phyloP scores from a whole-genome alignment of 2,329 filamentous ascomycete species.

The Neospermospora avenae region DNA sequence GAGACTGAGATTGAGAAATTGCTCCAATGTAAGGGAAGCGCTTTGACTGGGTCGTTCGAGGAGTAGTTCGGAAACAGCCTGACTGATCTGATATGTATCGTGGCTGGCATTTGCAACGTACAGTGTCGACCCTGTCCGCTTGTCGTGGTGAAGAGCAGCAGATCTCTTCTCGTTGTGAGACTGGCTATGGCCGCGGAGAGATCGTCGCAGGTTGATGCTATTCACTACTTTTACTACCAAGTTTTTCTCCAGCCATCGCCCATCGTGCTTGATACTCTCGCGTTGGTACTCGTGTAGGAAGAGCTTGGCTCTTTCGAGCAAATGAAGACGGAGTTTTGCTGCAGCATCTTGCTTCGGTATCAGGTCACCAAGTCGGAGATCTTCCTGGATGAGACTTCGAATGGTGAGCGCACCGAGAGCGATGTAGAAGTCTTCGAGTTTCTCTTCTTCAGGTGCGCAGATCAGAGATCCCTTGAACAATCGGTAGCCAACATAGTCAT shows the following conservation, averaged over 20 bases:
- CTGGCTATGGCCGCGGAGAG: slow-evolving; percentile 67
- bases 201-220: slow-evolving; percentile 72
- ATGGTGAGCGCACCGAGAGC: slow-evolving; percentile 75
- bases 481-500: slow-evolving; percentile 86
- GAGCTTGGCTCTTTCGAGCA: slow-evolving; percentile 82
- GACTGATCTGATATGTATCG: slow-evolving; percentile 90
- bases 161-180: slow-evolving; percentile 72
- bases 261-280: slow-evolving; percentile 80
- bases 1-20: slow-evolving; percentile 81
- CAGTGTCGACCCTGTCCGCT: slow-evolving; percentile 58
- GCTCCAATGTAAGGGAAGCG: slow-evolving; percentile 86
- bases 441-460: slow-evolving; percentile 86
- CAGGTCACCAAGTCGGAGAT: slow-evolving; percentile 60
- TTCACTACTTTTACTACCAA: slow-evolving; percentile 74
- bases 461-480: slow-evolving; percentile 83
- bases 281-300: slow-evolving; percentile 75
- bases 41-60: slow-evolving; percentile 81
- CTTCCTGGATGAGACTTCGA: slow-evolving; percentile 74
- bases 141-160: slow-evolving; percentile 62
- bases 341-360: slow-evolving; percentile 67
- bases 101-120: slow-evolving; percentile 66
- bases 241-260: slow-evolving; percentile 86
- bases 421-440: slow-evolving; percentile 79
- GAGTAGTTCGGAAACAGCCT: slow-evolving; percentile 77
- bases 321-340: slow-evolving; percentile 69